phyloP scores from a whole-genome alignment of 441 rosid species.

The Syzygium syzygioides region DNA sequence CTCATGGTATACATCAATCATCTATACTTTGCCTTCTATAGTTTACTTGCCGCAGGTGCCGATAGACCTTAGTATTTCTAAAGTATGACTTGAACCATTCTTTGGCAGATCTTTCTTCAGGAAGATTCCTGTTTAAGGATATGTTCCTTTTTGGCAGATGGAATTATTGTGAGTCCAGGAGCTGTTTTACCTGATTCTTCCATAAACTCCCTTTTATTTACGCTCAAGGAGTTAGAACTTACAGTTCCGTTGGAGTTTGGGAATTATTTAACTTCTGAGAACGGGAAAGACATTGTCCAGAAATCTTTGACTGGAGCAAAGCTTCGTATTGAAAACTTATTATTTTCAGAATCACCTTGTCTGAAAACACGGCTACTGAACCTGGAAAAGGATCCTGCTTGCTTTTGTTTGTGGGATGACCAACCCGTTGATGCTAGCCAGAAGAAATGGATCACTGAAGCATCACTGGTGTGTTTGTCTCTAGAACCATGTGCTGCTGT shows the following conservation, averaged over 20 bases:
- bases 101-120: slow-evolving; percentile 79
- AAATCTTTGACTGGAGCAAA: slow-evolving; percentile 77
- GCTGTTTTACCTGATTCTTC: slow-evolving; percentile 74
- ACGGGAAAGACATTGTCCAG: slow-evolving; percentile 23
- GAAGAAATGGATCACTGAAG: slow-evolving; percentile 83
- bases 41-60: neutral
- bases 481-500: slow-evolving; percentile 58
- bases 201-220: slow-evolving; percentile 57
- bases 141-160: slow-evolving; percentile 93
- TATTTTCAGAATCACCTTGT: slow-evolving; percentile 79
- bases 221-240: slow-evolving; percentile 69
- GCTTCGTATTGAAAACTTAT: slow-evolving; percentile 79
- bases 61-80: neutral
- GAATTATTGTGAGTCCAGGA: slow-evolving; percentile 80
- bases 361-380: slow-evolving; percentile 70
- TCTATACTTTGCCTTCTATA: neutral
- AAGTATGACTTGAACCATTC: neutral
- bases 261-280: slow-evolving; percentile 29
- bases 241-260: slow-evolving; percentile 67
- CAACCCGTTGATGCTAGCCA: slow-evolving; percentile 97
- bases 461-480: slow-evolving; percentile 60
- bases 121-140: slow-evolving; percentile 98
- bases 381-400: slow-evolving; percentile 97
- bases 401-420: slow-evolving; percentile 85
- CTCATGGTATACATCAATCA: slow-evolving; percentile 58